Base-by-base conservation (phyloP, 306 rosid species). In the Vigna reflexopilosa region DNA sequence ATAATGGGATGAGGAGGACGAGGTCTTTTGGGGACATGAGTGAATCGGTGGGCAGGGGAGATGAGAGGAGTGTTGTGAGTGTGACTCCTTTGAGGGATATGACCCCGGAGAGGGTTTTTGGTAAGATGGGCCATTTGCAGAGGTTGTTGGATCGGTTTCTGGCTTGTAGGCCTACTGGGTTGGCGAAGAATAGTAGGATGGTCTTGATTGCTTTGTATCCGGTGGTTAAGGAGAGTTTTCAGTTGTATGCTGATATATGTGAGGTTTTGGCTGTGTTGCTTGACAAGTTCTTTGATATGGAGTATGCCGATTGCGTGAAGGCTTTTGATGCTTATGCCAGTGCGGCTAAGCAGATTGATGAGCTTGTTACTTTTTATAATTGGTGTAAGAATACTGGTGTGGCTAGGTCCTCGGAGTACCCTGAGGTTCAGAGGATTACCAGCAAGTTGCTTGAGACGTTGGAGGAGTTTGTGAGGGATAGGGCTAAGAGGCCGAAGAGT, bases 381-480 rank as follows among this genome's bases (percentile, higher is more conserved):
- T 95, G 98, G 98, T 95, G 99, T 15, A 95, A 91, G 86, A 97
- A 95, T 9, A 86, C 85, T 0, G 99, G 98, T 4, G 90, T 95
- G 61, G 89, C 91, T 0, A 87, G 99, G 67, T 93, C 99, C 14
- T 93, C 99, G 0, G 99, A 95, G 91, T 95, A 89, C 50, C 99
- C 99, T 0, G 98, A 93, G 65, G 92, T 95, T 78, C 99, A 91
- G 88, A 93, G 76, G 84, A 91, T 95, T 69, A 90, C 98, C 54
- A 76, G 93, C n/a, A 95, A 95, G 85, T 77, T 95, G 47, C 79
- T 95, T 72, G 99, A 93, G 83, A 95, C 99, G 1, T 68, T 95
- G 80, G 99, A 95, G 87, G 99, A 95, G 89, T 95, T 95, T 76
- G 93, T 93, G 76, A 89, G 97, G 87, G 99, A 95, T 72, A 86